Evolutionary conservation across 108 stramenopile genomes (phyloP).

Genomic region (Nannochloropsis salina): DNA sequence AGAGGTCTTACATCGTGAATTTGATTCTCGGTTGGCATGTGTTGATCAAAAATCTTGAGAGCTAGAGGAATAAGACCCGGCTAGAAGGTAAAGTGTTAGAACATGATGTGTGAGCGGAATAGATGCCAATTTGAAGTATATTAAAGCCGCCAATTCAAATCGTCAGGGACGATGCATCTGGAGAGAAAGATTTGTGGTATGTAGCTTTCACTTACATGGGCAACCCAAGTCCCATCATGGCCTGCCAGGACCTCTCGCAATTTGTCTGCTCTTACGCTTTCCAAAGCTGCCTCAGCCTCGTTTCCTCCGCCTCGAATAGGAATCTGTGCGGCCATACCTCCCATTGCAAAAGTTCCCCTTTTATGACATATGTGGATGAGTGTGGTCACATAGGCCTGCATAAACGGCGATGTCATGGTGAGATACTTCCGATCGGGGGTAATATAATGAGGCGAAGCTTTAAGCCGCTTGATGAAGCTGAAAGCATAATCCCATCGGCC

Average conservation of each 20-base stretch:
- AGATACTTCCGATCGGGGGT: constrained; percentile 77
- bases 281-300: constrained; percentile 68
- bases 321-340: constrained; percentile 86
- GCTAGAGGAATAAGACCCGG: constrained; percentile 78
- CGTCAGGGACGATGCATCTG: too few relatives aligned
- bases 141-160: too few relatives aligned
- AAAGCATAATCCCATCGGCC: constrained; percentile 96
- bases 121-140: too few relatives aligned
- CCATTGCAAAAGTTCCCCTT: constrained; percentile 88
- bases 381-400: constrained; percentile 78
- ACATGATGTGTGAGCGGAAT: too few relatives aligned
- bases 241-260: constrained; percentile 76
- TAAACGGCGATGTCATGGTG: constrained; percentile 79
- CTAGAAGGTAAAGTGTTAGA: not conserved
- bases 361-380: constrained; percentile 85
- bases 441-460: constrained; percentile 22
- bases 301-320: constrained; percentile 75
- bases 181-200: too few relatives aligned
- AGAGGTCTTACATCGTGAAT: constrained; percentile 44
- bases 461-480: constrained; percentile 70
- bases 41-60: constrained; percentile 71
- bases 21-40: constrained; percentile 80
- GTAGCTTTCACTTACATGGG: constrained; percentile 51
- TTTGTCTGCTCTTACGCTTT: constrained; percentile 74
- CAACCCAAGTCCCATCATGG: constrained; percentile 92